phyloP scores from a whole-genome alignment of 441 rosid species.

The Bruguiera hainesii region DNA sequence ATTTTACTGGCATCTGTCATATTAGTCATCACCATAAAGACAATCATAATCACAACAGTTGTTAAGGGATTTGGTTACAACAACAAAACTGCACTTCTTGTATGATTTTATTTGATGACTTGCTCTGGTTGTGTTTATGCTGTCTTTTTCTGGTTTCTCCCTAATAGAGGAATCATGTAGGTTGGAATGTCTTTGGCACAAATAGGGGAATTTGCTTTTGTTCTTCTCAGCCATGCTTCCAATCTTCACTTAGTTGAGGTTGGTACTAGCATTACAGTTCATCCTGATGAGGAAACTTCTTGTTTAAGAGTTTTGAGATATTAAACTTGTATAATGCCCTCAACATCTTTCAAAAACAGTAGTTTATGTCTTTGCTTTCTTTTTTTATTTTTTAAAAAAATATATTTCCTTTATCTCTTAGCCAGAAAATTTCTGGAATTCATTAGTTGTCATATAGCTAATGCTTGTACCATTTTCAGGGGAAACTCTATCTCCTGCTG shows the following conservation, averaged over 20 bases:
- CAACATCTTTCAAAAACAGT: background rate
- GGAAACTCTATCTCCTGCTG: conserved; percentile 82
- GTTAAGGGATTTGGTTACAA: conserved; percentile 91
- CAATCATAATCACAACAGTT: conserved; percentile 67
- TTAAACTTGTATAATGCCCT: background rate
- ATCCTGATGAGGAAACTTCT: background rate
- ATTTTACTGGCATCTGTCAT: conserved; percentile 86
- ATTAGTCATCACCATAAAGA: conserved; percentile 78
- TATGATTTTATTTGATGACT: conserved; percentile 34
- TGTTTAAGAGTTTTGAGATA: conserved; percentile 1
- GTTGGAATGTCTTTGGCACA: conserved; percentile 97
- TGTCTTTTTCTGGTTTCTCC: background rate
- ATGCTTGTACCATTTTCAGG: conserved; percentile 41
- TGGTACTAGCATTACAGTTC: conserved; percentile 11
- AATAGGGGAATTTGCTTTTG: conserved; percentile 96
- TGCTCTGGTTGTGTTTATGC: background rate
- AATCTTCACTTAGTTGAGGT: conserved; percentile 91
- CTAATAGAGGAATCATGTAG: conserved; percentile 32
- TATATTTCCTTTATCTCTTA: background rate
- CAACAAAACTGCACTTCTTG: conserved; percentile 87
- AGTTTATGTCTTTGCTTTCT: background rate
- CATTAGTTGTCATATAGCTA: conserved; percentile 7
- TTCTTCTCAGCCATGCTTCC: conserved; percentile 94
- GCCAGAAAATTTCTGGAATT: conserved; percentile 4
- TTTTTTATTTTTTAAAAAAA: background rate